These are phyloP conservation scores for Talaromyces sp. DNA, from an alignment of 2,329 filamentous ascomycete species.

Conservation along the genomic window DNA sequence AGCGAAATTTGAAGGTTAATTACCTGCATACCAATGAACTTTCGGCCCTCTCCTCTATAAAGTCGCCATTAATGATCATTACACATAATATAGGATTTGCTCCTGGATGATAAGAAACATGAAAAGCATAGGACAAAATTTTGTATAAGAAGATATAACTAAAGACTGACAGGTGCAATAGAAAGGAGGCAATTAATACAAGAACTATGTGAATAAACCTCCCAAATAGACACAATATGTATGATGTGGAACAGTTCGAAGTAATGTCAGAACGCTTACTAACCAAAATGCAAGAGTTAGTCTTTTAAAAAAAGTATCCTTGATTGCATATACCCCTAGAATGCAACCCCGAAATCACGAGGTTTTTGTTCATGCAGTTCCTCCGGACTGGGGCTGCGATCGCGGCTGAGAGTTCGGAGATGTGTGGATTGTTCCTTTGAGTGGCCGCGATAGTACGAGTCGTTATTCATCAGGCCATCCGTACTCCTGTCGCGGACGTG, in stretches of 20 bases:
- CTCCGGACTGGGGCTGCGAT: conserved; percentile 35
- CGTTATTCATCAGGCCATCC: conserved; percentile 34
- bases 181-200: background rate
- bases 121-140: background rate
- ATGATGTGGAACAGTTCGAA: background rate
- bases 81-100: background rate
- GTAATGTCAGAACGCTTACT: conserved; percentile 14
- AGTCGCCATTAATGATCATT: background rate
- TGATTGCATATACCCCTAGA: conserved; percentile 2
- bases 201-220: background rate
- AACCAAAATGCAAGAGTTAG: conserved; percentile 12
- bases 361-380: conserved; percentile 24
- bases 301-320: background rate
- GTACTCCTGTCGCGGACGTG: conserved; percentile 31
- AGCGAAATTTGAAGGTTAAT: background rate
- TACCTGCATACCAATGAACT: background rate
- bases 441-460: conserved; percentile 28
- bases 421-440: conserved; percentile 22
- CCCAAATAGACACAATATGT: background rate
- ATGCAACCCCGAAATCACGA: conserved; percentile 9
- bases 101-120: background rate
- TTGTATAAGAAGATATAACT: conserved; percentile 1
- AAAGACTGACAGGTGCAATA: background rate
- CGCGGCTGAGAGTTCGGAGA: conserved; percentile 29
- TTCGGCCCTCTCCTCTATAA: background rate